A percentile compares a stretch with the other conserved stretches of the same genome.
Evolutionary conservation across 306 rosid genomes (phyloP).

Genomic region (Quercus rubra): DNA sequence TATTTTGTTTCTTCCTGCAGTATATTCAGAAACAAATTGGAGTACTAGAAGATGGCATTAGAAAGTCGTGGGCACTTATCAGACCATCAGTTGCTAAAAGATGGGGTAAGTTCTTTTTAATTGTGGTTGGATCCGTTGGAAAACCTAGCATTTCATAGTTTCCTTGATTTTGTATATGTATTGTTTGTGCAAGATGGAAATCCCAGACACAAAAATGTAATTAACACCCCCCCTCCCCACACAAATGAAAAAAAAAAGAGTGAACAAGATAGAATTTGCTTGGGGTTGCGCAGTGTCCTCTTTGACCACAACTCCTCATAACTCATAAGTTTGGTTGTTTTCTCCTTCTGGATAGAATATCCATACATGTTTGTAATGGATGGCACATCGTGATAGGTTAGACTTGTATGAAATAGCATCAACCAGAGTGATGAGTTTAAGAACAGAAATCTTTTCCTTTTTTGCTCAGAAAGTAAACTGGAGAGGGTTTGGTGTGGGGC

Average conservation of each 20-base stretch:
- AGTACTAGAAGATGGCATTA: conserved; percentile 42
- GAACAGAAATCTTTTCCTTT: not conserved
- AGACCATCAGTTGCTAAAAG: conserved; percentile 18
- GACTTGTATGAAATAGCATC: not conserved
- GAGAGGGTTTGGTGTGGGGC: not conserved
- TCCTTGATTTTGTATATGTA: not conserved
- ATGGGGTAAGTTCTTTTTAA: conserved; percentile 21
- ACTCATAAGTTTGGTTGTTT: not conserved
- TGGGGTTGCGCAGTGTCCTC: not conserved
- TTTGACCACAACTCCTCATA: not conserved
- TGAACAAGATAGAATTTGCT: not conserved
- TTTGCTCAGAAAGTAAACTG: not conserved
- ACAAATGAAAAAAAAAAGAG: too few relatives aligned
- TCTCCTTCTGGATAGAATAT: not conserved
- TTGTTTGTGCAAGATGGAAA: not conserved
- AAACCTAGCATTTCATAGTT: not conserved
- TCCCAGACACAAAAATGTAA: not conserved
- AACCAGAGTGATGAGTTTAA: not conserved
- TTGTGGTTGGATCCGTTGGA: not conserved
- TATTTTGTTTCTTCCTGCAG: conserved; percentile 33
- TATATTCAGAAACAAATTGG: conserved; percentile 46
- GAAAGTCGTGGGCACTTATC: conserved; percentile 43
- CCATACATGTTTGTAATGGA: not conserved
- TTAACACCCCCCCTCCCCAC: too few relatives aligned
- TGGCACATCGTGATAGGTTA: not conserved